Conservation (phyloP, 345 rosid species). For the Eucalyptus polybractea region DNA sequence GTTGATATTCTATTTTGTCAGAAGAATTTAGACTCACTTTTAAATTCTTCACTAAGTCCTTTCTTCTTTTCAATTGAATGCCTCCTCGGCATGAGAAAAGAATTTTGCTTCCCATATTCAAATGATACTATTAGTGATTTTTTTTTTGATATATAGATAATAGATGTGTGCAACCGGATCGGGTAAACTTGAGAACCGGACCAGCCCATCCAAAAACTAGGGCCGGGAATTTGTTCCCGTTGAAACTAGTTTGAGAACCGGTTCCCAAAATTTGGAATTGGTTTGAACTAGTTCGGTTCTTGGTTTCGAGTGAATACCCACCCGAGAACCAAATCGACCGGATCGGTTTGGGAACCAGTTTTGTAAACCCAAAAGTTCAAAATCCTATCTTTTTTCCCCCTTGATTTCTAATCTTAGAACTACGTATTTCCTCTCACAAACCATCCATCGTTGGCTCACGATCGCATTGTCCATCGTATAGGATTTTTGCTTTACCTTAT, state of each 20-base stretch:
- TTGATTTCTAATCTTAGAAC: neutral
- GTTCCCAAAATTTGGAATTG: fast-evolving
- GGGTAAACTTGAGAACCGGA: neutral
- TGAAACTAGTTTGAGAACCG: fast-evolving
- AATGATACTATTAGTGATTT: neutral
- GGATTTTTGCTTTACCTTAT: too few species aligned
- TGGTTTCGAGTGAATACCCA: neutral
- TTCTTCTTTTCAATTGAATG: neutral
- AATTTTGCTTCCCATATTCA: neutral
- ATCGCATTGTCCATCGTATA: too few species aligned
- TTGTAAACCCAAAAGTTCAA: neutral
- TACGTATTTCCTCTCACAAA: neutral
- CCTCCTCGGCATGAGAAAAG: fast-evolving
- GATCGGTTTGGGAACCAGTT: neutral
- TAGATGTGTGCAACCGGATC: fast-evolving
- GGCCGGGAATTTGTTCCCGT: fast-evolving
- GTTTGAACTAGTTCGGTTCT: neutral
- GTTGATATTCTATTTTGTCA: neutral
- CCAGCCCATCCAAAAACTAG: neutral
- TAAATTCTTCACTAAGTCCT: neutral
- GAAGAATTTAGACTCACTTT: neutral
- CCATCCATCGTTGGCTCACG: too few species aligned
- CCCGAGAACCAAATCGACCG: fast-evolving
- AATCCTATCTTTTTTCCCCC: fast-evolving
- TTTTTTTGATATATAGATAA: fast-evolving